Percentiles rank a stretch among this genome's conserved stretches.
phyloP scores from a whole-genome alignment of 352 stramenopile species.

The Pythium volutum region DNA sequence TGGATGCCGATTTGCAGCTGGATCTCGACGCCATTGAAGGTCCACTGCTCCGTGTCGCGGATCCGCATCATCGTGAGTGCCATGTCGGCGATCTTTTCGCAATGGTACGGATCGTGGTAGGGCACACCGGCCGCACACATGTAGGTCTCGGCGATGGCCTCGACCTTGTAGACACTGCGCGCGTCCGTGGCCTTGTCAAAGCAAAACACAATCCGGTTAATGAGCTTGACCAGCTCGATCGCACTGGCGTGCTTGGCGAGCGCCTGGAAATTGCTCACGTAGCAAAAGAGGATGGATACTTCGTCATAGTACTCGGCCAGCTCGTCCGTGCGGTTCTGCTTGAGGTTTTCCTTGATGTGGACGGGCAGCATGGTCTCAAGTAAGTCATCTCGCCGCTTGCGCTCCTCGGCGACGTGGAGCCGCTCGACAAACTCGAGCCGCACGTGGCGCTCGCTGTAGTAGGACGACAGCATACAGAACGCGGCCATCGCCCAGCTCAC shows the following conservation, averaged over 20 bases:
- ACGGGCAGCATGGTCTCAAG: constrained; percentile 75
- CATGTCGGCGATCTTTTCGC: constrained; percentile 74
- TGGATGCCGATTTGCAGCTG: constrained; percentile 85
- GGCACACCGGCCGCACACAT: constrained; percentile 73
- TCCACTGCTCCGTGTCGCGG: constrained; percentile 65
- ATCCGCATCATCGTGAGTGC: constrained; percentile 72
- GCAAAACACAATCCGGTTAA: constrained; percentile 86
- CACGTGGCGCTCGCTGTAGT: constrained; percentile 62
- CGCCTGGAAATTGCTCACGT: constrained; percentile 77
- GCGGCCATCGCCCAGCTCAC: constrained; percentile 45
- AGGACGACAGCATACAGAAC: constrained; percentile 72
- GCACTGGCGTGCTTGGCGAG: constrained; percentile 61
- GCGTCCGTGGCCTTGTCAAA: constrained; percentile 78
- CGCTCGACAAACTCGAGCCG: constrained; percentile 63
- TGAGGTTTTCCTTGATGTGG: constrained; percentile 76
- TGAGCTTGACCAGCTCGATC: constrained; percentile 79
- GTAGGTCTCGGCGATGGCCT: constrained; percentile 86
- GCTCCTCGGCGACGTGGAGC: constrained; percentile 56
- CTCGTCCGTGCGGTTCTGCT: constrained; percentile 61
- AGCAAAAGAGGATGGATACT: constrained; percentile 82
- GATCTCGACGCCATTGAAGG: constrained; percentile 68
- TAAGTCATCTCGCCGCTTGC: constrained; percentile 63
- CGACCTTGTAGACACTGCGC: constrained; percentile 81
- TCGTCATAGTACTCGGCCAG: constrained; percentile 73
- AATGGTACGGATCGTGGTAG: constrained; percentile 60